Conservation (phyloP, 306 rosid species). For the Trifolium dubium region DNA sequence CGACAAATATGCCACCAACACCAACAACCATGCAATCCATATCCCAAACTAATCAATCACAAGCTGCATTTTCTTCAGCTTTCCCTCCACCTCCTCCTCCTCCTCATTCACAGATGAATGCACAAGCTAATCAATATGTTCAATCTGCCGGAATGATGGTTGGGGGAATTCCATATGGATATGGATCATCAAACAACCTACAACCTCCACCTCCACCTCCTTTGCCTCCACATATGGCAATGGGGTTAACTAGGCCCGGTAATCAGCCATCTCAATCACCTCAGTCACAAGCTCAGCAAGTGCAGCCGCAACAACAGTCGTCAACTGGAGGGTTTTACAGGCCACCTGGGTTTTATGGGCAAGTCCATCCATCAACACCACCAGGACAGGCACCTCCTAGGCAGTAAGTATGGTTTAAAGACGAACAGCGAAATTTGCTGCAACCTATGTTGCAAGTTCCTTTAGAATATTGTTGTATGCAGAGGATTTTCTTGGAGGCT, state of each 20-base stretch:
- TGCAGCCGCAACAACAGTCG: conserved; percentile 64
- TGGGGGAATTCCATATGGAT: conserved; percentile 67
- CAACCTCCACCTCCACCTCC: conserved; percentile 95
- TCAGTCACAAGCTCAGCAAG: conserved; percentile 54
- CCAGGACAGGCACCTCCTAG: conserved; percentile 74
- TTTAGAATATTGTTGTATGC: conserved; percentile 43
- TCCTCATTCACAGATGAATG: conserved; percentile 46
- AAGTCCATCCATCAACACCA: conserved; percentile 65
- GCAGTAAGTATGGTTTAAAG: conserved; percentile 54
- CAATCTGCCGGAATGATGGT: conserved; percentile 66
- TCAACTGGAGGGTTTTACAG: conserved; percentile 71
- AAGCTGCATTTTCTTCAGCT: conserved; percentile 56
- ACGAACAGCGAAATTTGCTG: conserved; percentile 27
- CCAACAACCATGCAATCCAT: conserved; percentile 53
- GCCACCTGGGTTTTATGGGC: conserved; percentile 81
- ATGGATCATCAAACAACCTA: conserved; percentile 57
- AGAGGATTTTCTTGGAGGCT: conserved; percentile 42
- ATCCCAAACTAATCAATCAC: conserved; percentile 64
- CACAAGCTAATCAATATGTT: conserved; percentile 55
- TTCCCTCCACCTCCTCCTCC: conserved; percentile 57
- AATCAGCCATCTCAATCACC: conserved; percentile 60
- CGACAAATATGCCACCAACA: conserved; percentile 44
- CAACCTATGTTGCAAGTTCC: conserved; percentile 34
- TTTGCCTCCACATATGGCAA: conserved; percentile 69
- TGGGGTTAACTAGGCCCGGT: conserved; percentile 65